Base-by-base conservation (phyloP, 176 grass and related monocot genomes). In the Zea luxurians region DNA sequence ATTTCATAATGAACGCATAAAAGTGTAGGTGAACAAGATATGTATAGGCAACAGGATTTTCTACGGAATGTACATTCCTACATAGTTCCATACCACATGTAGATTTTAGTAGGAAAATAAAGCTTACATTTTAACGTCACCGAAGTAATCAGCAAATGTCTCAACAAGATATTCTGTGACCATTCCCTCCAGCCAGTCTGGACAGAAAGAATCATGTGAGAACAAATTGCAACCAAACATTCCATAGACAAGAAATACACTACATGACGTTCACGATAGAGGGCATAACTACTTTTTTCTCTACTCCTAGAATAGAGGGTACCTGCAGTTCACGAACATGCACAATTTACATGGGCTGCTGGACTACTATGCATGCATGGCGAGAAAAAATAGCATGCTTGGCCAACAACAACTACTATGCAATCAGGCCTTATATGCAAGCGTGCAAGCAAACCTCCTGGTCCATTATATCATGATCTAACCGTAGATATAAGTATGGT, bases 101-200 rank as follows among this genome's bases (percentile, higher is more conserved):
- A 2, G n/a, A 5, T 42, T 54, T 48, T 27, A 82, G 40, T 71
- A 66, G 66, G 78, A 86, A 88, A 84, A 35, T 61, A 62, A 40
- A 81, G 86, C 92, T 93, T 96, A 99, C 96, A 80, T 49, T 96
- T 99, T 99, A 44, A 96, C 90, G 58, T 99, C 90, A 54, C 10
- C 90, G 77, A 93, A 99, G 91, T 99, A 99, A 89, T 99, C 96
- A 61, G 82, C 92, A 86, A 93, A 93, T 18, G 92, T 96, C 13
- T 73, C 96, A 47, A 96, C 88, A 27, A 99, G 88, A 89, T 93
- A 99, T 90, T 99, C 90, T 6, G 96, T 96, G 55, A 99, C 96
- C 75, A 86, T 66, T 82, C 86, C 86, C 1, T 99, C 92, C 20
- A 80, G 10, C 96, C 96, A 99, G 63, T 99, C 96, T 99, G 86